A percentile compares a stretch with the other conserved stretches of the same genome.
Evolutionary conservation across 129 eudicot genomes (phyloP).

Genomic region (Lactuca sativa): DNA sequence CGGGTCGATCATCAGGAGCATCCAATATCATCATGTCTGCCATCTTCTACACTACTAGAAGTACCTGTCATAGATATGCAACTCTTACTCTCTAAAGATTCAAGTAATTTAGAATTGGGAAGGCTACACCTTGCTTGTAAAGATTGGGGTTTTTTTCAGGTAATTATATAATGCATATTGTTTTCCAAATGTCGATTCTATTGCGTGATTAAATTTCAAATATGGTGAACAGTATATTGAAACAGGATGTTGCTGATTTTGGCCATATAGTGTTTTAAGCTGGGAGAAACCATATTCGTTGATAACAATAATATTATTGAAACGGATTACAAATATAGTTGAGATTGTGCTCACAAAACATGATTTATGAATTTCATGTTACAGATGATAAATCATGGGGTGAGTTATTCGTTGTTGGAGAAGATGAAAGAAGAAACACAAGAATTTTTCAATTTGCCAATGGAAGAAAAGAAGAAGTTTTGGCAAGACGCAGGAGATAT

Average conservation of each 20-base stretch:
- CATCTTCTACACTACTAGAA: neutral
- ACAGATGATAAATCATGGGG: constrained; percentile 17
- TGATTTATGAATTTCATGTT: neutral
- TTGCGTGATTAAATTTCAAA: too few relatives aligned
- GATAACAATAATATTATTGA: too few relatives aligned
- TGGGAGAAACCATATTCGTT: too few relatives aligned
- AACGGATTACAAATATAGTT: neutral
- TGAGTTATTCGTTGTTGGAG: constrained; percentile 10
- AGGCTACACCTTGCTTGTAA: constrained; percentile 42
- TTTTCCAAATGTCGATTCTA: neutral
- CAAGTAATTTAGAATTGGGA: constrained; percentile 13
- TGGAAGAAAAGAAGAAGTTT: constrained; percentile 6
- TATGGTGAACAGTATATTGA: too few relatives aligned
- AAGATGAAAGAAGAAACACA: constrained; percentile 12
- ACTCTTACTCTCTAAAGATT: neutral
- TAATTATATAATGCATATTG: neutral
- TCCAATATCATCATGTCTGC: neutral
- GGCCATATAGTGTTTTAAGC: too few relatives aligned
- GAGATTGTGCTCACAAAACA: neutral
- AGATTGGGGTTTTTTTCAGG: constrained; percentile 53
- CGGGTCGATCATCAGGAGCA: neutral
- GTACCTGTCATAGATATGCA: constrained; percentile 14
- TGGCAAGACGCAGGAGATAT: neutral
- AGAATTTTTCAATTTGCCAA: constrained; percentile 10
- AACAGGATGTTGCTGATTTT: too few relatives aligned